Base-by-base conservation (phyloP, 2,329 filamentous ascomycete species). In the Hypoxylon sp. region DNA sequence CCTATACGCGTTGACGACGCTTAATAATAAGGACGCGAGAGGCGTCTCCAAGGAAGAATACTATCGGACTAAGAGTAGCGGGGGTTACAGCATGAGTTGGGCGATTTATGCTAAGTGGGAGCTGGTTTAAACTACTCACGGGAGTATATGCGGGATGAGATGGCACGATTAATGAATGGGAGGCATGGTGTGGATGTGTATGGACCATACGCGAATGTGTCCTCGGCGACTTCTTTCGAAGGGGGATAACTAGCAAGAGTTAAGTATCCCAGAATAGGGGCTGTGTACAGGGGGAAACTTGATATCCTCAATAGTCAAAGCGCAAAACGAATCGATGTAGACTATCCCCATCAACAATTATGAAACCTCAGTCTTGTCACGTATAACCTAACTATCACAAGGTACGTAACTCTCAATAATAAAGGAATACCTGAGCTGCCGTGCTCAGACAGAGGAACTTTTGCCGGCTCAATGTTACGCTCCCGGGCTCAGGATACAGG, bases 1-100 rank as follows among this genome's bases (percentile, higher is more conserved):
- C 63, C 74, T 95, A 24, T 83, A 83, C 55, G 83, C 85, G 17
- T 78, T 96, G 31, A 83, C 70, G 9, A 76, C 69, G 20, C 57
- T 84, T 3, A 78, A 81, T 42, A 77, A 76, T 3, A 70, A 71
- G 46, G 78, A 82, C 48, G 80, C 75, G 20, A 74, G 80, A 20
- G 83, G 82, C 4, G 70, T 83, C 26, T 77, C 79, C 13, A 78
- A 78, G 54, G 73, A 77, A 43, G 78, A 84, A 57, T 73, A 66
- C 47, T 83, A 76, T 55, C 66, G 76, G 10, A 63, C 70, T 2
- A 79, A 78, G 66, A 75, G 73, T 3, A 60, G 63, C 63, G 78
- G 80, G 9, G 75, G 72, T 53, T 76, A 75, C 21, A 75, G 73
- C 29, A 82, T 80, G 77, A 72, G 72, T 21, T 80, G 77, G 74